Conservation (phyloP, 306 rosid species). For the Quercus agrifolia region DNA sequence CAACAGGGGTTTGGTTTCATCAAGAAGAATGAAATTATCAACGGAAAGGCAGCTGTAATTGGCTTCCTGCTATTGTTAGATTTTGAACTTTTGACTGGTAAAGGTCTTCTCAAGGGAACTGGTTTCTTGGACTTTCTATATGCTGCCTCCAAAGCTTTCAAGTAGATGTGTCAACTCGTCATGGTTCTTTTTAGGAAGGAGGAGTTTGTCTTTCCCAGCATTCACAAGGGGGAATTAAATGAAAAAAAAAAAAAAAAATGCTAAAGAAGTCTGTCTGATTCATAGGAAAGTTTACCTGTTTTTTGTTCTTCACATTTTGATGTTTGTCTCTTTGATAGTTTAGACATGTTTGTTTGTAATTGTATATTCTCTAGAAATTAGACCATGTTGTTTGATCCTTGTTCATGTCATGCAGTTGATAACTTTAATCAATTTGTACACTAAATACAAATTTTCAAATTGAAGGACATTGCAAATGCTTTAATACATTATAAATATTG, state of each 20-base stretch:
- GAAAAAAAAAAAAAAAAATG: no score
- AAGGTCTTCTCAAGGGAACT: constrained; percentile 88
- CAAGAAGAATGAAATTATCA: constrained; percentile 70
- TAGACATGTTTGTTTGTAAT: not conserved
- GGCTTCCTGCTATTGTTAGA: constrained; percentile 87
- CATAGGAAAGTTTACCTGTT: constrained; percentile 4
- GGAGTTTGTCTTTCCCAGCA: not conserved
- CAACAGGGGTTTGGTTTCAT: constrained; percentile 71
- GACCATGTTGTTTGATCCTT: not conserved
- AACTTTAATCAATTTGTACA: not conserved
- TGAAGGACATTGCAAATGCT: not conserved
- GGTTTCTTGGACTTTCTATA: constrained; percentile 94
- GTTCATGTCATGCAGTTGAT: not conserved
- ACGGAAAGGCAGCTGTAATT: constrained; percentile 84
- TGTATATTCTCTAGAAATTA: not conserved
- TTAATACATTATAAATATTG: not conserved
- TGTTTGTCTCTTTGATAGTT: constrained; percentile 3
- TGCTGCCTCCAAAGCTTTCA: constrained; percentile 58
- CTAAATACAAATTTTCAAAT: constrained; percentile 6
- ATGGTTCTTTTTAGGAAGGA: not conserved
- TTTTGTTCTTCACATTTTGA: constrained; percentile 8
- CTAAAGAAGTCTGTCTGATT: not conserved
- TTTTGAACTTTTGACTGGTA: constrained; percentile 93
- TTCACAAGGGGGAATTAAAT: not conserved
- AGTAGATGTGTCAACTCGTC: constrained; percentile 24